Percentiles rank a stretch among this genome's conserved stretches.
Evolutionary conservation across 2,329 filamentous ascomycete genomes (phyloP).

Genomic region (Fusarium ambrosium): DNA sequence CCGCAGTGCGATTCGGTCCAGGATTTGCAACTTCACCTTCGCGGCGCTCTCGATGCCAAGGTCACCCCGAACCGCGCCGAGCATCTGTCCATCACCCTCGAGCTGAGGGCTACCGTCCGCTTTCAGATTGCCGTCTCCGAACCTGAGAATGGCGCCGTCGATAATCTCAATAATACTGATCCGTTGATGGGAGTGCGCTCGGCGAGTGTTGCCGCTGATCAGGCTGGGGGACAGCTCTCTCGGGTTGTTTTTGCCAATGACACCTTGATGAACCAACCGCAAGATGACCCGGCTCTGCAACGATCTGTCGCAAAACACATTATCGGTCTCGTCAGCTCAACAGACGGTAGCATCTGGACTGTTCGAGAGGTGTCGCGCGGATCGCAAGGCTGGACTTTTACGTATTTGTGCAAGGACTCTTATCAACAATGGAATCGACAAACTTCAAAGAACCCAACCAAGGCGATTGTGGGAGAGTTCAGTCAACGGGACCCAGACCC

Average conservation of each 20-base stretch:
- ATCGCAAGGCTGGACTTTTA: conserved; percentile 66
- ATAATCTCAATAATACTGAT: conserved; percentile 52
- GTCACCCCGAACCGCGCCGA: conserved; percentile 63
- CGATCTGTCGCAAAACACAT: conserved; percentile 64
- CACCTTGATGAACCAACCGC: conserved; percentile 62
- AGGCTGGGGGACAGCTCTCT: conserved; percentile 42
- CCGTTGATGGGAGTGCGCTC: conserved; percentile 51
- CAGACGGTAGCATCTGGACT: conserved; percentile 65
- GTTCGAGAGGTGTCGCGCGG: conserved; percentile 60
- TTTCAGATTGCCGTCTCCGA: conserved; percentile 58
- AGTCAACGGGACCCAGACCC: conserved; percentile 63
- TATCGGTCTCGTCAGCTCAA: conserved; percentile 56
- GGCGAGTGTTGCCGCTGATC: conserved; percentile 20
- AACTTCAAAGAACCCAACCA: conserved; percentile 57
- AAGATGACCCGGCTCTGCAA: conserved; percentile 63
- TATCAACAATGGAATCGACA: conserved; percentile 64
- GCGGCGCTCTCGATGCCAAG: conserved; percentile 57
- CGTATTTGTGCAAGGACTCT: conserved; percentile 67
- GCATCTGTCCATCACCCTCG: conserved; percentile 62
- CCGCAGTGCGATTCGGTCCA: conserved; percentile 53
- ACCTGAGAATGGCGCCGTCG: conserved; percentile 52
- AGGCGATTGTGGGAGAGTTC: conserved; percentile 62
- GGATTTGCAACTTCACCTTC: conserved; percentile 63
- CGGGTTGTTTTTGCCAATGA: conserved; percentile 61
- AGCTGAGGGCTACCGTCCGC: conserved; percentile 59